A percentile compares a stretch with the other conserved stretches of the same genome.
Evolutionary conservation across 2,329 filamentous ascomycete species (phyloP).

Genomic region (Claviceps capensis): DNA sequence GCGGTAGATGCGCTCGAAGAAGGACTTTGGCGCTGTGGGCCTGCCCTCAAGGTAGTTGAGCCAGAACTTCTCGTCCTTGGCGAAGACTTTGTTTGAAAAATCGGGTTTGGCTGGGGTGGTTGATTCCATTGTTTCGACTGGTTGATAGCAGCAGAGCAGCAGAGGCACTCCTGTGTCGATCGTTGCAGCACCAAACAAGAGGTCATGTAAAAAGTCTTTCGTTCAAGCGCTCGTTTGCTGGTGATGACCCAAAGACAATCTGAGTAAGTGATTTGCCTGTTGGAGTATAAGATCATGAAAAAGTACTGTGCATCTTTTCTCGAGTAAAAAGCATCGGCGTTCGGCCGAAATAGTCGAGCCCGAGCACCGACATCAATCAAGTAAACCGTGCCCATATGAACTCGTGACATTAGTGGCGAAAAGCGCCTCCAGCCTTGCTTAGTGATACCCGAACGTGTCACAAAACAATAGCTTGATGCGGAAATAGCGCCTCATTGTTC

Average conservation of each 20-base stretch:
- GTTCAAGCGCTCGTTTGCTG: too few species aligned
- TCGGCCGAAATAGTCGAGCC: background rate
- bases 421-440: too few species aligned
- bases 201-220: too few species aligned
- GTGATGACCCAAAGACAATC: too few species aligned
- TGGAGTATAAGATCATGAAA: background rate
- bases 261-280: too few species aligned
- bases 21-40: slow-evolving; percentile 7
- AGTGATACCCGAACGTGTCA: too few species aligned
- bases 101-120: background rate
- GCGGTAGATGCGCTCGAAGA: slow-evolving; percentile 12
- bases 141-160: background rate
- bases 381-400: background rate
- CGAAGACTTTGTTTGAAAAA: background rate
- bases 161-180: background rate
- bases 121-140: background rate
- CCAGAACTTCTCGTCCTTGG: slow-evolving; percentile 12
- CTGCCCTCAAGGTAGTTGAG: slow-evolving; percentile 12
- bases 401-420: too few species aligned
- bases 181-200: too few species aligned
- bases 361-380: background rate
- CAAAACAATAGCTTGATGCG: too few species aligned
- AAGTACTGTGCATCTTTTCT: background rate
- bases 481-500: too few species aligned
- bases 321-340: background rate